Evolutionary conservation across 1,284 basidiomycete genomes (phyloP), one percentile per base, ranked within the genome.

Genomic region (Rhodotorula sp.): DNA sequence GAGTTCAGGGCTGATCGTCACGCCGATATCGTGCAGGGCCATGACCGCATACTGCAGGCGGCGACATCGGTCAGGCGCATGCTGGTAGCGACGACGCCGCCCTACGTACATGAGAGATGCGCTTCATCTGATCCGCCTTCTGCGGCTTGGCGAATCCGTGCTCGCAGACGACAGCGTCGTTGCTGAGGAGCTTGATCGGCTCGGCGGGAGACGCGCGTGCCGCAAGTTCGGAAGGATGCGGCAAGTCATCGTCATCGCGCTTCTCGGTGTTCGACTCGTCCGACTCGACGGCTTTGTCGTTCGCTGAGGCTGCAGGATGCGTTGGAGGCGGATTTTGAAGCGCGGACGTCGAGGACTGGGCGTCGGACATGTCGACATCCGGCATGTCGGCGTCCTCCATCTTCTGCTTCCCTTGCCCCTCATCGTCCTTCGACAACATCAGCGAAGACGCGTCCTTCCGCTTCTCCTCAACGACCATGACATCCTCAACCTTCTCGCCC

Each of bases 121-220:
- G 84, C 77, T 91, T 91, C 85, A 91, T 87, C 70, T 85, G 80
- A 59, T 76, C 76, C 1, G 84, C 83, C 75, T 85, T 86, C 30
- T 76, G 75, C 18, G 88, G 88, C 78, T 88, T 82, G 28, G 90
- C 81, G 40, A 74, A 77, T 22, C 83, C 84, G 77, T 91, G 90
- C 37, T 74, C 76, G 71, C 89, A 91, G 20, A 86, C 70, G 47
- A 90, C 83, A 53, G 85, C 83, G 9, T 76, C 70, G 54, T 76
- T 76, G 47, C 76, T 59, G 46, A 76, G 68, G 20, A 24, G 4
- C 34, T 37, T 71, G 52, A 70, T n/a, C 7, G 60, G 52, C 10
- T 48, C 58, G 22, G n/a, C 47, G 1, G 13, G 11, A n/a, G 24
- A 10, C 20, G 24, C 13, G 30, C 9, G 7, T 16, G 20, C 5